Conservation (phyloP, 257 asterid genomes). For the Solanum okadae region DNA sequence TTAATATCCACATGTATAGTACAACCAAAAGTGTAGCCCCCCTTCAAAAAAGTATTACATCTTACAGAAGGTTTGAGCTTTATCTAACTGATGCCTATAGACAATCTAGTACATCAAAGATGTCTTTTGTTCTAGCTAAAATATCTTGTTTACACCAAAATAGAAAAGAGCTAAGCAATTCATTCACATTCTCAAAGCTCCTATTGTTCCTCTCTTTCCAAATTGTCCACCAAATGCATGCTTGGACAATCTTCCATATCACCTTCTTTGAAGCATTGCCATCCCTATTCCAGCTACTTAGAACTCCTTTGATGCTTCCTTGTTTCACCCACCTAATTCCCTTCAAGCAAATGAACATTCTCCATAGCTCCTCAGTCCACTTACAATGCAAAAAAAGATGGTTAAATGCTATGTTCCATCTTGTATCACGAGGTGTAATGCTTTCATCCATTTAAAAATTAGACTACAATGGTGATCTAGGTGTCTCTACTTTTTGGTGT, state of each 20-base stretch:
- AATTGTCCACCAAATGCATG: not conserved
- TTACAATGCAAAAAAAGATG: not conserved
- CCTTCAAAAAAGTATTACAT: not conserved
- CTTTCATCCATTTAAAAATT: slow-evolving; percentile 4
- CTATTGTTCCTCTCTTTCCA: not conserved
- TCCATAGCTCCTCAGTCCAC: not conserved
- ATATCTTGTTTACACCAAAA: not conserved
- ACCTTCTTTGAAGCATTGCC: not conserved
- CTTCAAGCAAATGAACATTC: not conserved
- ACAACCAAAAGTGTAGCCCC: not conserved
- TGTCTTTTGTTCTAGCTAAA: not conserved
- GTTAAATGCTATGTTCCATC: not conserved
- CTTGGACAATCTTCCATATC: not conserved
- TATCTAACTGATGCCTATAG: not conserved
- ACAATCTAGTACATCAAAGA: not conserved
- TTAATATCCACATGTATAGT: not conserved
- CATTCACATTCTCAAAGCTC: not conserved
- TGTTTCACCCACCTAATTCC: not conserved
- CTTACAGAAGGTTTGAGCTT: not conserved
- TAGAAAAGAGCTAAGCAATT: not conserved
- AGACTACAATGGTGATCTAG: not conserved
- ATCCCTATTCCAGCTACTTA: not conserved
- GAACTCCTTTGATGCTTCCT: not conserved
- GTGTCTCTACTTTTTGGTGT: not conserved
- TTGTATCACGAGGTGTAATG: not conserved